A percentile compares a stretch with the other conserved stretches of the same genome.
Evolutionary conservation across 176 grass and related monocot species (phyloP).

Genomic region (Avena insularis): DNA sequence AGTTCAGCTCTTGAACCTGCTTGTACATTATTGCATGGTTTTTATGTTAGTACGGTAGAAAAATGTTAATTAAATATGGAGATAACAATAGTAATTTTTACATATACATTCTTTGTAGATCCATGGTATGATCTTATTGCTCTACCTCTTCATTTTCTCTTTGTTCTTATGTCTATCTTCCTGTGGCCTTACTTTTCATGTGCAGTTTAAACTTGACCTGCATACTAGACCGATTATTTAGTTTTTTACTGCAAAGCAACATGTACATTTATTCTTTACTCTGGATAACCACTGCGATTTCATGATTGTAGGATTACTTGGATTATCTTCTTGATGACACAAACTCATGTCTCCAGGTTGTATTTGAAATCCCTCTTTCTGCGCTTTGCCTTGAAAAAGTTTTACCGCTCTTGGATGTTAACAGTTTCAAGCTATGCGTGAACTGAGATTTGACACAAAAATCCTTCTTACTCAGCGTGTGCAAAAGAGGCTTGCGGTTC

Average conservation of each 20-base stretch:
- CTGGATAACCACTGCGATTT: not conserved
- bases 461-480: slow-evolving; percentile 49
- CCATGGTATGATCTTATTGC: not conserved
- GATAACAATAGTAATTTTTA: slow-evolving; percentile 58
- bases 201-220: slow-evolving; percentile 48
- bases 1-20: not conserved
- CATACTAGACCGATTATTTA: slow-evolving; percentile 72
- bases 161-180: not conserved
- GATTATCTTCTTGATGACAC: slow-evolving; percentile 61
- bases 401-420: not conserved
- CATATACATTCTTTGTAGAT: slow-evolving; percentile 18
- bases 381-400: not conserved
- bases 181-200: not conserved
- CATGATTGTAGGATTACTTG: slow-evolving; percentile 58
- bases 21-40: not conserved
- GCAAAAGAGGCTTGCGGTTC: slow-evolving; percentile 62
- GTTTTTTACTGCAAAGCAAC: not conserved
- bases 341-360: slow-evolving; percentile 64
- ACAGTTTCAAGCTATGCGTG: not conserved
- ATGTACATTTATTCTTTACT: slow-evolving; percentile 1
- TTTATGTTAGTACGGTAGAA: not conserved
- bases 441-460: not conserved
- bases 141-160: not conserved
- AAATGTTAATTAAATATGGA: not conserved
- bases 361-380: slow-evolving; percentile 10